Conservation (phyloP, 2,329 filamentous ascomycete species). For the Penicillium janthinellum region DNA sequence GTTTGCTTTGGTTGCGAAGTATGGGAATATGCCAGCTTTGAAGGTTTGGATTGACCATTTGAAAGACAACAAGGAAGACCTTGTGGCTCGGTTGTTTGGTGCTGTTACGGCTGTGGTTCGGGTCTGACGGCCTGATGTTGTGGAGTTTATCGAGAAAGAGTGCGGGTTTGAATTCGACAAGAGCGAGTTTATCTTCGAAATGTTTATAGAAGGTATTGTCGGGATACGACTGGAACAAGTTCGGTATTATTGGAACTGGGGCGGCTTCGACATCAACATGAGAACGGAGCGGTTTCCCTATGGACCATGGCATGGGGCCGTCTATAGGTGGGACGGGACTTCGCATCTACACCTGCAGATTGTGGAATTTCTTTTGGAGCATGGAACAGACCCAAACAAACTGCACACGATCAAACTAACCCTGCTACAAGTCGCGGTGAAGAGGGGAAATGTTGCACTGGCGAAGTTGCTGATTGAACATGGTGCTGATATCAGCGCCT, state of each 20-base stretch:
- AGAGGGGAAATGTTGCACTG: not conserved
- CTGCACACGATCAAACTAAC: not conserved
- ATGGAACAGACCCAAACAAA: not conserved
- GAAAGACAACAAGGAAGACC: not conserved
- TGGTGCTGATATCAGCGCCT: not conserved
- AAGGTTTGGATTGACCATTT: not conserved
- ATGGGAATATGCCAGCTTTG: not conserved
- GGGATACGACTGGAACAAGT: not conserved
- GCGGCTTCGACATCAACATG: not conserved
- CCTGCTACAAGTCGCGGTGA: not conserved
- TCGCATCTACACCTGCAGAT: not conserved
- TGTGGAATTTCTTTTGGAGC: not conserved
- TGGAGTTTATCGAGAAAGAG: not conserved
- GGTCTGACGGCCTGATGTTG: not conserved
- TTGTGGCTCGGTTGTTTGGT: not conserved
- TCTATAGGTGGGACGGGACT: not conserved
- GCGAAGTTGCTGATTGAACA: not conserved
- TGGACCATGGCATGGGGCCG: not conserved
- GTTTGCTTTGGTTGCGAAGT: not conserved
- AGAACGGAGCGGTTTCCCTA: not conserved
- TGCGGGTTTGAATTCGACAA: not conserved
- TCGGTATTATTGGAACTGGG: not conserved
- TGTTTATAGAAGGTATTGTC: not conserved
- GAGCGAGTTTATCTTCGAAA: not conserved
- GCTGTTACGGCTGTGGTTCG: not conserved